Percentiles rank a stretch among this genome's conserved stretches.
Conservation (phyloP, 768 basidiomycete species). For the Xerocomellus dryophilus region DNA sequence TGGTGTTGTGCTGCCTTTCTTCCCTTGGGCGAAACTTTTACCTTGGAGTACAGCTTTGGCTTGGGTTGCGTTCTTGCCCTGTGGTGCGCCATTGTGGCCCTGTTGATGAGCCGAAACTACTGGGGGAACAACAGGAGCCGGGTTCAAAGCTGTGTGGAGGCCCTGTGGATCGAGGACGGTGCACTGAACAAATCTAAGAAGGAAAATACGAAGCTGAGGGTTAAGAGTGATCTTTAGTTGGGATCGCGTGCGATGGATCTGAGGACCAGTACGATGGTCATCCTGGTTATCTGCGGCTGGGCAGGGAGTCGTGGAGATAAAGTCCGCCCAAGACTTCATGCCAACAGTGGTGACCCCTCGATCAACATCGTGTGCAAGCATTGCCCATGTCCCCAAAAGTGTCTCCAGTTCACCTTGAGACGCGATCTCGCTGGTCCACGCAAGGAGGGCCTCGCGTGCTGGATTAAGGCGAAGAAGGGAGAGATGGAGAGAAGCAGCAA, state of each 20-base stretch:
- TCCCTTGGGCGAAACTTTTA: conserved; percentile 13
- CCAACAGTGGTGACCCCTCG: conserved; percentile 53
- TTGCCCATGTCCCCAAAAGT: conserved; percentile 70
- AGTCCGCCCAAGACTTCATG: conserved; percentile 50
- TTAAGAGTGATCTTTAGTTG: conserved; percentile 31
- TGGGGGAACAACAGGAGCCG: conserved; percentile 43
- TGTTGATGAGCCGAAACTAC: conserved; percentile 7
- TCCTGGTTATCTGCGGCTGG: conserved; percentile 4
- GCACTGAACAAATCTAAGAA: conserved; percentile 52
- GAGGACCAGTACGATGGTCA: background rate
- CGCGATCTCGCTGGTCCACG: conserved; percentile 48
- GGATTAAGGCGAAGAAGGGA: conserved; percentile 58
- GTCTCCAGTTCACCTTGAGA: conserved; percentile 50
- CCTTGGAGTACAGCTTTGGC: background rate
- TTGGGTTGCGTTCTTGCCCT: background rate
- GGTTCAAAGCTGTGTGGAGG: conserved; percentile 61
- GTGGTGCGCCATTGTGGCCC: conserved; percentile 1
- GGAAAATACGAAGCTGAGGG: conserved; percentile 29
- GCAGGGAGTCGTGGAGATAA: conserved; percentile 19
- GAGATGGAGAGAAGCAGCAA: conserved; percentile 59
- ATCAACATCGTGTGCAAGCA: conserved; percentile 71
- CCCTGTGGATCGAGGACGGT: conserved; percentile 59
- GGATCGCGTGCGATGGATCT: background rate
- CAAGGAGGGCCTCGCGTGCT: conserved; percentile 47
- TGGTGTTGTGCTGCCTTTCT: conserved; percentile 20